Base-by-base conservation (phyloP, 164 flowering plant genomes). In the Aristolochia californica region DNA sequence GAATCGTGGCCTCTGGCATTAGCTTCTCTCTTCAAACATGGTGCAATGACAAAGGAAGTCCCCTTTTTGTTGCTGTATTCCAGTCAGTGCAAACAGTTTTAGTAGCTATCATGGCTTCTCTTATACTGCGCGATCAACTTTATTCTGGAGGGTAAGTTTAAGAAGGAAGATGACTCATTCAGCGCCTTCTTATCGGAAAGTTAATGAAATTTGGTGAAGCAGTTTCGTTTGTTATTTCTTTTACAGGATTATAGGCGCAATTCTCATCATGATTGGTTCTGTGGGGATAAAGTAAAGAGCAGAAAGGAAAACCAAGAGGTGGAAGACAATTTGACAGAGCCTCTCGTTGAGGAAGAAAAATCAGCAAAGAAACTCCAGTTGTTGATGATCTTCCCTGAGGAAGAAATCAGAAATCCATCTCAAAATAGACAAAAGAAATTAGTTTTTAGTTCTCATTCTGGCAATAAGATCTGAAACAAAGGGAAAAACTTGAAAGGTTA, bases 1-100 rank as follows among this genome's bases (percentile, higher is more conserved):
- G 95, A 52, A 60, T 87, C 58, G 83, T 87, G 56, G 74, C 87
- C 8, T 84, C 96, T 43, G 96, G 87, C 5, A 57, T 87, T 4
- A 86, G 77, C 25, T 61, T 84, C 23, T 71, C 81, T 55, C 75
- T 87, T 21, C 91, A 87, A 66, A 83, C 83, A 63, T 87, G 96
- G 95, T 83, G 91, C 53, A 87, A 84, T 67, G 75, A 84, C 61
- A 80, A 74, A 70, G 82, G 88, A 20, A 91, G 91, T 0, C 88
- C 88, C 15, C 81, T 87, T 15, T 78, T 76, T 66, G 91, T 83
- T 43, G 91, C 88, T 16, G 78, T 80, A 43, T 84, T 83, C 65
- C 96, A 83, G 65, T 89, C 96, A 12, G 60, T 84, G 45, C 89
- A 84, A 65, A 84, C 87, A 1, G 70, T 81, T 50, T 59, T 83